Percentiles rank a stretch among this genome's conserved stretches.
Conservation (phyloP, 345 rosid genomes). For the Punica granatum region DNA sequence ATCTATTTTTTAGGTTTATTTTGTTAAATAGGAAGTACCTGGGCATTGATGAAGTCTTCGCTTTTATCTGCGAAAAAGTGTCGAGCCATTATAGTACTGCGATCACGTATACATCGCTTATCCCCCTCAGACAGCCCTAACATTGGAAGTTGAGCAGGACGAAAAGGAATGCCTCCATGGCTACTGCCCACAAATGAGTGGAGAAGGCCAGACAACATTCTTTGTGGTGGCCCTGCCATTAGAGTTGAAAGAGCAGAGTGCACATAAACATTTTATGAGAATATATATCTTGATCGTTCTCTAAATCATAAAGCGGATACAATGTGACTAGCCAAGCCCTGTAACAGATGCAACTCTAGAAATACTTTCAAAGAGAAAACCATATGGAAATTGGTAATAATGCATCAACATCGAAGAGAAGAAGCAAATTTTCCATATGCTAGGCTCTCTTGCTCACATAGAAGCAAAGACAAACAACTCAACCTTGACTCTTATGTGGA, state of each 20-base stretch:
- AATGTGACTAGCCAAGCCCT: too few relatives aligned
- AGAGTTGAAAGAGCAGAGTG: constrained; percentile 8
- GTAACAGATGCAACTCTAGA: too few relatives aligned
- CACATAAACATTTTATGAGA: neutral
- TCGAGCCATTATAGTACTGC: constrained; percentile 96
- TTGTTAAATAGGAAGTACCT: constrained; percentile 33
- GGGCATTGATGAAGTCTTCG: constrained; percentile 86
- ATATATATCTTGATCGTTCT: neutral
- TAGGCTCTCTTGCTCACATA: neutral
- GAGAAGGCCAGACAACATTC: constrained; percentile 73
- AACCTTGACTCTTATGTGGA: neutral
- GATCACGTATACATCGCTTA: constrained; percentile 97
- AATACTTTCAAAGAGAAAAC: neutral
- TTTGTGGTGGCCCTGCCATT: constrained; percentile 87
- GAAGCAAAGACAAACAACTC: neutral
- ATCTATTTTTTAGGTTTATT: neutral
- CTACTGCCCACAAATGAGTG: constrained; percentile 94
- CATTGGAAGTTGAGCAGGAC: constrained; percentile 67
- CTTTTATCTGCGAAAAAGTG: constrained; percentile 85
- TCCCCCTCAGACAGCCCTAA: constrained; percentile 89
- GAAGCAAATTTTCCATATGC: neutral
- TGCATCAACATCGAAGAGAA: neutral
- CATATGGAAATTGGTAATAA: neutral
- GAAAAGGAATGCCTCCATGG: constrained; percentile 77
- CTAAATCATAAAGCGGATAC: too few relatives aligned